Percentiles rank a stretch among this genome's conserved stretches.
These are phyloP conservation scores for Tolypocladium album DNA, from an alignment of 2,329 filamentous ascomycete species.

Conservation along the genomic window DNA sequence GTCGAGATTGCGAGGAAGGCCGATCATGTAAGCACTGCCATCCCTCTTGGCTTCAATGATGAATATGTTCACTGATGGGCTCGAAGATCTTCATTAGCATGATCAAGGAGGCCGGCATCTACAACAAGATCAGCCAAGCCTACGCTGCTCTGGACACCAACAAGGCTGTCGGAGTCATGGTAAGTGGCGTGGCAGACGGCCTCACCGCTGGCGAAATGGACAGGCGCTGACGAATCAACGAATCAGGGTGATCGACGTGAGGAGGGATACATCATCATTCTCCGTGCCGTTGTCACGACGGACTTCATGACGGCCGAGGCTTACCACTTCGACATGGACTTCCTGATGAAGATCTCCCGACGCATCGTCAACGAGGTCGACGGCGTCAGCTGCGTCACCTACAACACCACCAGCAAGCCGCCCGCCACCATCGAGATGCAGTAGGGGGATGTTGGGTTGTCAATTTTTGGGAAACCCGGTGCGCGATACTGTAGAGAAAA, in stretches of 20 bases:
- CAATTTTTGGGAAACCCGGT: too few relatives aligned
- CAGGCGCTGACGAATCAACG: not conserved
- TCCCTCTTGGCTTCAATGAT: too few relatives aligned
- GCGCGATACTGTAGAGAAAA: not conserved
- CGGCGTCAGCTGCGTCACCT: conserved; percentile 61
- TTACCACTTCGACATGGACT: conserved; percentile 53
- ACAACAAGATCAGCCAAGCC: conserved; percentile 40
- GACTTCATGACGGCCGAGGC: conserved; percentile 53
- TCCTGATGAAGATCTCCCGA: conserved; percentile 52
- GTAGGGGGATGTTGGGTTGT: conserved; percentile 22
- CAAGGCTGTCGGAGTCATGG: conserved; percentile 8
- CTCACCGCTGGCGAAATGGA: too few relatives aligned
- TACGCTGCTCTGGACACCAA: conserved; percentile 14
- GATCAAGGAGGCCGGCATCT: conserved; percentile 63
- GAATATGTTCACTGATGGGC: too few relatives aligned
- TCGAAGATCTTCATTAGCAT: conserved; percentile 59
- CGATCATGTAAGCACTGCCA: conserved; percentile 31
- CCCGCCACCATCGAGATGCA: conserved; percentile 67
- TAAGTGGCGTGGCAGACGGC: conserved; percentile 21
- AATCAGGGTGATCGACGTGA: conserved; percentile 16
- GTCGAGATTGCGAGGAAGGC: conserved; percentile 71
- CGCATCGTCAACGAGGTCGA: conserved; percentile 60
- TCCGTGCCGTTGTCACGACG: conserved; percentile 4
- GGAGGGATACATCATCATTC: conserved; percentile 17
- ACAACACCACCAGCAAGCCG: conserved; percentile 53